These are phyloP conservation scores for Yarrowia galli DNA, from an alignment of 1,139 yeast species.

Conservation along the genomic window DNA sequence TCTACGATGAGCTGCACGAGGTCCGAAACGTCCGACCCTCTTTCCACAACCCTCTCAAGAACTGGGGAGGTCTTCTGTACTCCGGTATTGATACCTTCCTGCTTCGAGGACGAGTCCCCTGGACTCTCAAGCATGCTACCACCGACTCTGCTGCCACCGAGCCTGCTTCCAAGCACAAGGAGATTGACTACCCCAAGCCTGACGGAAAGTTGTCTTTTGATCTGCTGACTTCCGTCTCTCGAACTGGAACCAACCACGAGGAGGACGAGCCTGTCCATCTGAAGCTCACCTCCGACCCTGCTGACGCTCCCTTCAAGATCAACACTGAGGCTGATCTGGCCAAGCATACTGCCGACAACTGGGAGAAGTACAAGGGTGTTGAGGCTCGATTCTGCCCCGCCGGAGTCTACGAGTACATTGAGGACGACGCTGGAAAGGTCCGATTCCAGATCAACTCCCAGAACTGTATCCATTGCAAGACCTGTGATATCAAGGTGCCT, in stretches of 20 bases:
- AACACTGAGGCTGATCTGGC: constrained; percentile 56
- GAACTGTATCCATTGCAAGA: constrained; percentile 96
- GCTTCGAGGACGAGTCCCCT: constrained; percentile 80
- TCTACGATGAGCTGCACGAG: constrained; percentile 76
- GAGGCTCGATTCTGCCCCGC: constrained; percentile 97
- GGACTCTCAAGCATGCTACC: constrained; percentile 77
- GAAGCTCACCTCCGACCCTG: constrained; percentile 66
- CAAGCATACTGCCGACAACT: constrained; percentile 71
- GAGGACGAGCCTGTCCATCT: constrained; percentile 93
- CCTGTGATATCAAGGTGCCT: constrained; percentile 97
- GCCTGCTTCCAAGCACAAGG: constrained; percentile 67
- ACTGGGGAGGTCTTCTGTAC: constrained; percentile 79
- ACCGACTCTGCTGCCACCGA: constrained; percentile 78
- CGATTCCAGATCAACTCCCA: constrained; percentile 92
- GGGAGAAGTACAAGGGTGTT: constrained; percentile 80
- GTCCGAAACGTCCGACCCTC: constrained; percentile 93
- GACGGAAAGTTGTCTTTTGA: constrained; percentile 92
- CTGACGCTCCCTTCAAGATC: constrained; percentile 26
- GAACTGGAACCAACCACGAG: constrained; percentile 96
- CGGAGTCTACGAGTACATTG: constrained; percentile 93
- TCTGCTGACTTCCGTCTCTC: constrained; percentile 85
- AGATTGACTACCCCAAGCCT: constrained; percentile 91
- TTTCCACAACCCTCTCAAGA: constrained; percentile 73
- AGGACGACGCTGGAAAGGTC: constrained; percentile 66
- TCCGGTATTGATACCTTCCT: constrained; percentile 86